Evolutionary conservation across 129 eudicot species (phyloP), one percentile per base, ranked within the genome.

Genomic region (Scalesia atractyloides): DNA sequence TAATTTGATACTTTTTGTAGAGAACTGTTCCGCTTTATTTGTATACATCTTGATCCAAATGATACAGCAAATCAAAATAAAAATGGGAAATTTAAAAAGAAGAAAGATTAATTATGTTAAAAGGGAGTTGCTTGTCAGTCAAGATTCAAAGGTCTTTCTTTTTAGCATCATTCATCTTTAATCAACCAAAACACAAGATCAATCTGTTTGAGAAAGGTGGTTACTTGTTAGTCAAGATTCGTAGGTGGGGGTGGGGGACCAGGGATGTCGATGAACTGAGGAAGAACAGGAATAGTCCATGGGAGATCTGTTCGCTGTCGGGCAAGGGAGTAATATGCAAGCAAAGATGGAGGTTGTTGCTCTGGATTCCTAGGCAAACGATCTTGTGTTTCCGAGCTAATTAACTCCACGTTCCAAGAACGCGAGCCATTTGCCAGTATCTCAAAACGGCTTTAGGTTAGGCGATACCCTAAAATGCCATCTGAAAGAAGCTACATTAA

Each of bases 331-430:
- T 86, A 86, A 73, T 92, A 86, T 1, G 96, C 97, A 62, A 92
- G 88, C 52, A 92, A 81, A 49, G 91, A 91, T 7, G 96, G 85
- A 0, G 91, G 97, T 75, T 75, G 79, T 22, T 22, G 58, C 66
- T 78, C 33, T 52, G 9, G 7, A 76, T 47, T 26, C 26, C 15
- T 41, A 17, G 20, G 48, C 30, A 17, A 59, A 7, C 51, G 10
- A 41, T 9, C 46, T 7, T 8, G 46, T 41, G 11, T 84, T 17
- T 72, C 82, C 64, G 62, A 69, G 58, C 69, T 58, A 70, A 92
- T 89, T 68, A 92, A 74, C 86, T 92, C 97, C 56, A 92, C 86
- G 61, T 89, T 92, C 97, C 97, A 92, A 70, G 68, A 84, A 89
- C 88, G n/a, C 96, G 84, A 26, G 84, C 89, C 96, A 89, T 92